These are phyloP conservation scores for Trypethelium eluteriae DNA, from an alignment of 495 filamentous ascomycete species.

Conservation along the genomic window DNA sequence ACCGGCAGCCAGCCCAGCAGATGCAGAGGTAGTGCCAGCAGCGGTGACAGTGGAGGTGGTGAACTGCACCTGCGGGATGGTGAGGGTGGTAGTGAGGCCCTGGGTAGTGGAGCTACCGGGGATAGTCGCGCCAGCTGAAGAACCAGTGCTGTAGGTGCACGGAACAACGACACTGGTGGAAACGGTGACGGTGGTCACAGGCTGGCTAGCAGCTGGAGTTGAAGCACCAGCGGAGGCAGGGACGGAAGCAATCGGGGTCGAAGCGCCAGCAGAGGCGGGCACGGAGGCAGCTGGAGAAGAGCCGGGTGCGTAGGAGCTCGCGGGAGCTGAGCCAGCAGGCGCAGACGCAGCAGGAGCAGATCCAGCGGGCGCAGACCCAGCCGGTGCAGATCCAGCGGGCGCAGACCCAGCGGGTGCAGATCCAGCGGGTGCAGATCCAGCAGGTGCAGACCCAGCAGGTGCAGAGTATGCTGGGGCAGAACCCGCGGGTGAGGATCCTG, in stretches of 20 bases:
- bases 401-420: slow-evolving; percentile 19
- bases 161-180: slow-evolving; percentile 40
- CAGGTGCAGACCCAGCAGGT: slow-evolving; percentile 27
- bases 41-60: slow-evolving; percentile 44
- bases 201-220: slow-evolving; percentile 29
- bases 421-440: slow-evolving; percentile 29
- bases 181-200: slow-evolving; percentile 52
- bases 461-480: neutral
- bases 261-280: slow-evolving; percentile 13
- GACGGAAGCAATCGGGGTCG: slow-evolving; percentile 15
- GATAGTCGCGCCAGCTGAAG: slow-evolving; percentile 42
- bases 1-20: slow-evolving; percentile 47
- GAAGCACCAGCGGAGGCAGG: slow-evolving; percentile 20
- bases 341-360: slow-evolving; percentile 24
- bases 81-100: slow-evolving; percentile 51
- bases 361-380: slow-evolving; percentile 12
- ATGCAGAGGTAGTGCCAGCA: slow-evolving; percentile 29
- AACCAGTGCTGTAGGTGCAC: slow-evolving; percentile 38
- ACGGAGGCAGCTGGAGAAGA: slow-evolving; percentile 16
- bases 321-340: slow-evolving; percentile 34
- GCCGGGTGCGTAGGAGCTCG: slow-evolving; percentile 22
- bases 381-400: slow-evolving; percentile 9
- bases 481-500: slow-evolving; percentile 5
- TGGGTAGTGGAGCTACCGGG: slow-evolving; percentile 48
- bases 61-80: slow-evolving; percentile 69